Conservation (phyloP, 2,329 filamentous ascomycete species). For the Arthroderma sp. region DNA sequence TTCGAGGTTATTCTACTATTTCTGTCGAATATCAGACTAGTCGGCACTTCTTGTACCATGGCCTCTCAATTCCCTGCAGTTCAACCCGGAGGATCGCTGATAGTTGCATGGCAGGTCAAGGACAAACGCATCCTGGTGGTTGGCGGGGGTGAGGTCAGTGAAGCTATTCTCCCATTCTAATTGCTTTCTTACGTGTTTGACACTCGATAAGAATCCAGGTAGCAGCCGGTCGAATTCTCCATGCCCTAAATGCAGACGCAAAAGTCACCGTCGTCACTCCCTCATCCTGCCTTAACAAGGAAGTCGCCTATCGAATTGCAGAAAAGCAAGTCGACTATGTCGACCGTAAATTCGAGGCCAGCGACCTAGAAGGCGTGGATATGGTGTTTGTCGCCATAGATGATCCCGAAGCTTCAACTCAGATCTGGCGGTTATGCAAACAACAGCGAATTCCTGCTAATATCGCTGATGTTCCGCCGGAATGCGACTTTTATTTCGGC, state of each 20-base stretch:
- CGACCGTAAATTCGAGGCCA: slow-evolving; percentile 70
- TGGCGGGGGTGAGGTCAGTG: slow-evolving; percentile 77
- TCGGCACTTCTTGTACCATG: slow-evolving; percentile 3
- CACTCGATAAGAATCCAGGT: slow-evolving; percentile 46
- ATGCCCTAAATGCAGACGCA: slow-evolving; percentile 90
- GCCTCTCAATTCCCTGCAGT: slow-evolving; percentile 55
- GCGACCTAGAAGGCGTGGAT: slow-evolving; percentile 66
- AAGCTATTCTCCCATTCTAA: slow-evolving; percentile 2
- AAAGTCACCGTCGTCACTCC: slow-evolving; percentile 78
- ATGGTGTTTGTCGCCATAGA: slow-evolving; percentile 94
- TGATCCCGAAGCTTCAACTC: slow-evolving; percentile 77
- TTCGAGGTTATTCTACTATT: too few relatives aligned
- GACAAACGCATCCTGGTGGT: slow-evolving; percentile 84
- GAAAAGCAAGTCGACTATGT: slow-evolving; percentile 64
- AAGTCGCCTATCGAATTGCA: slow-evolving; percentile 70
- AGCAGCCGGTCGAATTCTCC: slow-evolving; percentile 83
- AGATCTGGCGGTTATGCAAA: slow-evolving; percentile 90
- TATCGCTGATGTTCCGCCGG: slow-evolving; percentile 89
- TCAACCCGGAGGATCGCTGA: slow-evolving; percentile 81
- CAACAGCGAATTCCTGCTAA: slow-evolving; percentile 73
- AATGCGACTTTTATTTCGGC: slow-evolving; percentile 98
- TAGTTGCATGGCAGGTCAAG: slow-evolving; percentile 89
- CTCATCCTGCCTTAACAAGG: slow-evolving; percentile 64
- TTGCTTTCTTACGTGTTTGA: slow-evolving; percentile 4
- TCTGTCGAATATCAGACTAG: too few relatives aligned